Evolutionary conservation across 495 filamentous ascomycete species (phyloP).

Genomic region (Penicillium pancosmium): DNA sequence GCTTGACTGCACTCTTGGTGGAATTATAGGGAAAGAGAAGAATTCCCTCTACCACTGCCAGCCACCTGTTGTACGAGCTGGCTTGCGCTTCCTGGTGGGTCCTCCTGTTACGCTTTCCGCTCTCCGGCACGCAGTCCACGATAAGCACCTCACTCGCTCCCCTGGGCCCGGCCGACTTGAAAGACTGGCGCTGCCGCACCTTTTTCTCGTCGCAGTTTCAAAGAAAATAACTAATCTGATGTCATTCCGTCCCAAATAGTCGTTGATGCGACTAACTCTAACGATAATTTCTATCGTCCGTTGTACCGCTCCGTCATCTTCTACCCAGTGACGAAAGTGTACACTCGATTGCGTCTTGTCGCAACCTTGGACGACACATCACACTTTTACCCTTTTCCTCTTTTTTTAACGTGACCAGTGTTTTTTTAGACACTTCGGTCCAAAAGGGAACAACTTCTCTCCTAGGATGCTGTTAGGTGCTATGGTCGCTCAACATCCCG

Average conservation of each 20-base stretch:
- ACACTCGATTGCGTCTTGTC: neutral
- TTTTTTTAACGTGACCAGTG: conserved; percentile 9
- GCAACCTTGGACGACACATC: conserved; percentile 1
- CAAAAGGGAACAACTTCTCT: conserved; percentile 8
- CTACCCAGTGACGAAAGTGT: neutral
- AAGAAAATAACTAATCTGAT: conserved; percentile 35
- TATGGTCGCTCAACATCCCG: conserved; percentile 44
- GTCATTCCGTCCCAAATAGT: conserved; percentile 25
- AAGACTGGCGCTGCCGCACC: conserved; percentile 7
- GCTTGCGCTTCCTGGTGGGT: conserved; percentile 28
- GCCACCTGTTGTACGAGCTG: conserved; percentile 20
- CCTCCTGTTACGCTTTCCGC: conserved; percentile 9
- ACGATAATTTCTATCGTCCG: neutral
- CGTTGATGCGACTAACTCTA: conserved; percentile 24
- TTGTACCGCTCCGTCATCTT: conserved; percentile 16
- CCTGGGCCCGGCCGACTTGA: conserved; percentile 19
- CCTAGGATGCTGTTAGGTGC: conserved; percentile 43
- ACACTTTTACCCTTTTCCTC: neutral
- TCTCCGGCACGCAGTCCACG: conserved; percentile 22
- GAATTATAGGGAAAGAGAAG: neutral
- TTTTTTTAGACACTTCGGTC: conserved; percentile 14
- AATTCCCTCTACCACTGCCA: conserved; percentile 1
- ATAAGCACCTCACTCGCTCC: conserved; percentile 27
- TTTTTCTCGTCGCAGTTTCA: conserved; percentile 17
- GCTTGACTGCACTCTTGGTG: neutral